Base-by-base conservation (phyloP, 345 rosid species). In the Hibiscus mutabilis region DNA sequence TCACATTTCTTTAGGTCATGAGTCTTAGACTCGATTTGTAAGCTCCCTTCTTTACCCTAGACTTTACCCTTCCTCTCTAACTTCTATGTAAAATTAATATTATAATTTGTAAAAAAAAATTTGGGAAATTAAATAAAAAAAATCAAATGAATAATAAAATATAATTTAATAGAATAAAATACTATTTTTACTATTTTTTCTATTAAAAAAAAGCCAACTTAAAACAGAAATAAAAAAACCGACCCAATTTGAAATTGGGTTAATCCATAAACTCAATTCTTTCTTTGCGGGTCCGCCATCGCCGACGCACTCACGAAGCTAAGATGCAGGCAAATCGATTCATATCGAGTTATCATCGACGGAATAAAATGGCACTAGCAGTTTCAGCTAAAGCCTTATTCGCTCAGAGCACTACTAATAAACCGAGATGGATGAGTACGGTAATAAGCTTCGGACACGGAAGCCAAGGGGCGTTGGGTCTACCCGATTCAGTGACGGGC, bases 371-470 rank as follows among this genome's bases (percentile, higher is more conserved):
- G 65, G 65, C 53, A 40, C 4, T 57, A 22, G 65, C 65, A 6
- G 53, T 56, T 44, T 35, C 51, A 19, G 3, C 27, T 59, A 11
- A 29, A 31, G 29, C 22, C 51, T 3, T 31, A 21, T 56, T 40
- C 25, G 12, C 51, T 35, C 37, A 24, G 73, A 27, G 35, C 8
- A 22, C 16, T 70, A 13, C 35, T 8, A 58, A 44, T 53, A 33
- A 24, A 52, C 27, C 40, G 27, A 75, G 79, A 71, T 37, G 72
- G 56, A 73, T 73, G 82, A 79, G 83, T 75, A 61, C 75, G 57
- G 91, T 91, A 66, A 79, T 90, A 89, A 92, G 96, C 88, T 95
- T 95, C 66, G 99, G 97, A 8, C 97, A 92, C 65, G 96, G 92
- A 16, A 79, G 75, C 81, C 91, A 89, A 13, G 94, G 94, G 22